phyloP scores from a whole-genome alignment of 2,329 filamentous ascomycete genomes.

The Cercospora brassicicola region DNA sequence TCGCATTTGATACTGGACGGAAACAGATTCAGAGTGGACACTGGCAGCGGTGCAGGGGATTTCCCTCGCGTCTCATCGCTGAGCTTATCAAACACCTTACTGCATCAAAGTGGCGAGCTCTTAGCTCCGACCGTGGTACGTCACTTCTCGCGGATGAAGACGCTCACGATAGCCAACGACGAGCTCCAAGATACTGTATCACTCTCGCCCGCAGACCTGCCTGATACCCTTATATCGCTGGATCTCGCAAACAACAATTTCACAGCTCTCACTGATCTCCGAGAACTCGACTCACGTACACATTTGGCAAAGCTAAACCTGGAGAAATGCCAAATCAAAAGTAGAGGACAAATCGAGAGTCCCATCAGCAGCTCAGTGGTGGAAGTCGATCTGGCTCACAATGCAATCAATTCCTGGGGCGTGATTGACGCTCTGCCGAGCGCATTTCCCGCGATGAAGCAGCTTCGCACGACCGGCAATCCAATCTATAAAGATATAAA shows the following conservation, averaged over 20 bases:
- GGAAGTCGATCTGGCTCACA: slow-evolving; percentile 50
- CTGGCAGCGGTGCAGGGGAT: background rate
- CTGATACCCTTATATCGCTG: slow-evolving; percentile 59
- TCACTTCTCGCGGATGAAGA: slow-evolving; percentile 57
- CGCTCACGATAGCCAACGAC: slow-evolving; percentile 50
- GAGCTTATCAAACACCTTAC: slow-evolving; percentile 51
- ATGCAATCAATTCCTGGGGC: slow-evolving; percentile 59
- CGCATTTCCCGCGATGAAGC: slow-evolving; percentile 70
- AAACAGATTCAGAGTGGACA: slow-evolving; percentile 62
- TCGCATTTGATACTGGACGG: slow-evolving; percentile 50
- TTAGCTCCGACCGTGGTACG: slow-evolving; percentile 46
- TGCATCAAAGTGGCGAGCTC: slow-evolving; percentile 43
- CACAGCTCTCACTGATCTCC: slow-evolving; percentile 58
- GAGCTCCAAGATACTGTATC: slow-evolving; percentile 33
- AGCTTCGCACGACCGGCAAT: slow-evolving; percentile 80
- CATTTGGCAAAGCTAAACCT: slow-evolving; percentile 57
- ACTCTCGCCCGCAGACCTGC: slow-evolving; percentile 42
- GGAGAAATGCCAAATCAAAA: slow-evolving; percentile 70
- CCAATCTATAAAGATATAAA: slow-evolving; percentile 69
- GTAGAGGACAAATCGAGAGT: slow-evolving; percentile 36
- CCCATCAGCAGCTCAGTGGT: slow-evolving; percentile 37
- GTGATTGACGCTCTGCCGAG: slow-evolving; percentile 69
- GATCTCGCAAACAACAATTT: slow-evolving; percentile 74
- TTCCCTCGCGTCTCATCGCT: slow-evolving; percentile 35
- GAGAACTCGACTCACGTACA: slow-evolving; percentile 60